Conservation (phyloP, 225 moss, liverwort and hornwort species). For the Climacium dendroides region DNA sequence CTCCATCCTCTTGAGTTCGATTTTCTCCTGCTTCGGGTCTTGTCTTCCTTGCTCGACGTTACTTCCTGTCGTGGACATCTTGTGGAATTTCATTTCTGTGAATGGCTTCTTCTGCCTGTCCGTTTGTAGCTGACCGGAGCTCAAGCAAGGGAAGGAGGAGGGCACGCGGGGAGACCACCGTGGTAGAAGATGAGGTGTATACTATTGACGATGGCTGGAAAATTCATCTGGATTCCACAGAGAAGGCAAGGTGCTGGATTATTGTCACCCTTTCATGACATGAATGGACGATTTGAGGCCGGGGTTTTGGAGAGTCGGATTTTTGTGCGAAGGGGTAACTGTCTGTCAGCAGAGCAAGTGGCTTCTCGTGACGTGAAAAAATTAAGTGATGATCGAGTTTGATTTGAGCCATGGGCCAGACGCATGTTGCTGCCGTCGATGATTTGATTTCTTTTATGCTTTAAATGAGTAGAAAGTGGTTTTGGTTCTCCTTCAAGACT, state of each 20-base stretch:
- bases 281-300: not conserved
- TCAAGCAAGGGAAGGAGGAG: conserved; percentile 12
- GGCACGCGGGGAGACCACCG: not conserved
- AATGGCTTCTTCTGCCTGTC: not conserved
- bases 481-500: not conserved
- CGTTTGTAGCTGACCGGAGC: conserved; percentile 7
- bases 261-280: not conserved
- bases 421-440: not conserved
- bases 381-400: not conserved
- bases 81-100: not conserved
- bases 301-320: not conserved
- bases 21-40: not conserved
- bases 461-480: not conserved
- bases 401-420: not conserved
- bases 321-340: not conserved
- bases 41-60: not conserved
- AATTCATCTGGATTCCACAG: conserved; percentile 24
- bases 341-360: not conserved
- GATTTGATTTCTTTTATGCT: not conserved
- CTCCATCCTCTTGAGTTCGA: not conserved
- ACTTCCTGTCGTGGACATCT: not conserved
- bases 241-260: conserved; percentile 46
- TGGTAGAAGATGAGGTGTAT: conserved; percentile 31
- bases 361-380: not conserved
- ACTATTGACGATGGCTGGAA: conserved; percentile 26